phyloP scores from a whole-genome alignment of 2,329 filamentous ascomycete species.

The Eutypella sp. region DNA sequence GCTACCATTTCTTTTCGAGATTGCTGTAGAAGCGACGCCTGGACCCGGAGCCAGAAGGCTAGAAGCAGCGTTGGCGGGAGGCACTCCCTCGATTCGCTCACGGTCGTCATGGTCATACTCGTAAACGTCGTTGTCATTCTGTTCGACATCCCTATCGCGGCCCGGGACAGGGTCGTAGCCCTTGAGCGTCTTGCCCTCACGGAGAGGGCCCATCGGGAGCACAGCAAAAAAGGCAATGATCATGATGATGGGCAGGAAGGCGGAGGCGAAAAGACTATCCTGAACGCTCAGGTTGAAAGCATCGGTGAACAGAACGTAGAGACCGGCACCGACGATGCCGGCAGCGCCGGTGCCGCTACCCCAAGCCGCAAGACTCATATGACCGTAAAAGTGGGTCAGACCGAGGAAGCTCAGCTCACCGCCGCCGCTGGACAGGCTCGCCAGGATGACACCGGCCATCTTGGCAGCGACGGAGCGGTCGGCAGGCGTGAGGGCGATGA shows the following conservation, averaged over 20 bases:
- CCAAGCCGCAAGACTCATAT: slow-evolving; percentile 83
- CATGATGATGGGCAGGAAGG: slow-evolving; percentile 77
- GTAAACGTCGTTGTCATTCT: slow-evolving; percentile 32
- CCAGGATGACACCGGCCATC: slow-evolving; percentile 76
- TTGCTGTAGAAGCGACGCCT: slow-evolving; percentile 34
- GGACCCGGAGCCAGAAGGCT: slow-evolving; percentile 44
- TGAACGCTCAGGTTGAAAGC: slow-evolving; percentile 70
- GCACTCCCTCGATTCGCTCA: slow-evolving; percentile 29
- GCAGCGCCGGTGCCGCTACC: slow-evolving; percentile 88
- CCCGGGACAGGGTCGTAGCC: slow-evolving; percentile 51
- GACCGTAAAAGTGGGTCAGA: slow-evolving; percentile 89
- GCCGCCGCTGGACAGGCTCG: slow-evolving; percentile 77
- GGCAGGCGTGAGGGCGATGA: slow-evolving; percentile 74
- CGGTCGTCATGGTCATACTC: slow-evolving; percentile 32
- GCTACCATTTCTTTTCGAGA: slow-evolving; percentile 19
- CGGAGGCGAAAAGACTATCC: slow-evolving; percentile 69
- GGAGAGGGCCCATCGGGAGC: slow-evolving; percentile 64
- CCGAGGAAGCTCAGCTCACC: slow-evolving; percentile 90
- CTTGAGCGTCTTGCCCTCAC: slow-evolving; percentile 36
- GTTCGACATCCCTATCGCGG: slow-evolving; percentile 34
- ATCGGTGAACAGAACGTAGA: slow-evolving; percentile 83
- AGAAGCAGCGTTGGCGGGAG: slow-evolving; percentile 38
- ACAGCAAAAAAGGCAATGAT: slow-evolving; percentile 79
- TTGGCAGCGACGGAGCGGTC: slow-evolving; percentile 64
- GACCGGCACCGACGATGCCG: slow-evolving; percentile 77